Evolutionary conservation across 1,284 basidiomycete genomes (phyloP).

Genomic region (Ganoderma multipileum): DNA sequence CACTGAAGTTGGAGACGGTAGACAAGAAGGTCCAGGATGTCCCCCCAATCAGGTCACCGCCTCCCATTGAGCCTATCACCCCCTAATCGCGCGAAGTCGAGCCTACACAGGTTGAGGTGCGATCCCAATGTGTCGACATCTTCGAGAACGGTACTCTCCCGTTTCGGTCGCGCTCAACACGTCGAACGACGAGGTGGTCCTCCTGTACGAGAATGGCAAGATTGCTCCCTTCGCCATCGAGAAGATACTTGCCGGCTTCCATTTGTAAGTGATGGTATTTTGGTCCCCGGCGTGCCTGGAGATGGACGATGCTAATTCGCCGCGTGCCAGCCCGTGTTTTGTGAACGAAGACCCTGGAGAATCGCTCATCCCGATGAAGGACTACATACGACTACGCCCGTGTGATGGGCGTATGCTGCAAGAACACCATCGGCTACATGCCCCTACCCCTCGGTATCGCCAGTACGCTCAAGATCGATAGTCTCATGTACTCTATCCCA

Average conservation of each 20-base stretch:
- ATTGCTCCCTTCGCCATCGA: slow-evolving; percentile 94
- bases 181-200: slow-evolving; percentile 91
- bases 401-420: slow-evolving; percentile 97
- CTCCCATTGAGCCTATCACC: slow-evolving; percentile 29
- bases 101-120: slow-evolving; percentile 32
- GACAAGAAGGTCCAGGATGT: slow-evolving; percentile 45
- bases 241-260: slow-evolving; percentile 86
- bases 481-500: slow-evolving; percentile 86
- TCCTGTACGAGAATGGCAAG: slow-evolving; percentile 92
- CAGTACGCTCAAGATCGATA: slow-evolving; percentile 94
- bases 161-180: slow-evolving; percentile 58
- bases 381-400: slow-evolving; percentile 96
- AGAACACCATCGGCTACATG: slow-evolving; percentile 98
- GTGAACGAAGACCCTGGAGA: slow-evolving; percentile 85
- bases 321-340: slow-evolving; percentile 78
- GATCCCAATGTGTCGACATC: slow-evolving; percentile 83
- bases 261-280: slow-evolving; percentile 72
- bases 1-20: slow-evolving; percentile 43
- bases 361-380: slow-evolving; percentile 83
- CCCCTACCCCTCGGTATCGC: slow-evolving; percentile 97
- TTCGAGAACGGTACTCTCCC: slow-evolving; percentile 84
- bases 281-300: not conserved
- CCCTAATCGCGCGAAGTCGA: slow-evolving; percentile 24
- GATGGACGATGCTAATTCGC: slow-evolving; percentile 20
- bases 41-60: slow-evolving; percentile 30